Base-by-base conservation (phyloP, 2,329 filamentous ascomycete genomes). In the Cytospora paraplurivora region DNA sequence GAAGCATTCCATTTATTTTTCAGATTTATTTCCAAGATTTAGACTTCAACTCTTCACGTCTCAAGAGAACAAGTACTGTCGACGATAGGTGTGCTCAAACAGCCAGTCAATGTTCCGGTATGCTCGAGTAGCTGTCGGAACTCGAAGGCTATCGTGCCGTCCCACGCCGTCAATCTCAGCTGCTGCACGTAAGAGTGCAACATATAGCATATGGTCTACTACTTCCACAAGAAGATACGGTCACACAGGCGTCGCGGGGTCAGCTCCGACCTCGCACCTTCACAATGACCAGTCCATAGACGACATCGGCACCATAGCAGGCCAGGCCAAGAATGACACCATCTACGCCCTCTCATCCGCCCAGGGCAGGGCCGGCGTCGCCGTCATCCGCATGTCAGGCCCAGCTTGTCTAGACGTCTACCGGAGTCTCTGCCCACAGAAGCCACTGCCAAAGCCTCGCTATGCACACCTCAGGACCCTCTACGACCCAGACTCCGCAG, bases 301-400 rank as follows among this genome's bases (percentile, higher is more conserved):
- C 17, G 33, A 38, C 8, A 44, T 66, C 27, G 57, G 57, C 56
- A n/a, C 62, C 34, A 56, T 66, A 50, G 49, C 57, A 11, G 62
- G 62, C 3, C 35, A 57, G 7, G 61, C 59, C 51, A 62, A 68
- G 32, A 71, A 79, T 70, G 82, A 85, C 63, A 98, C 94, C 1
- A 96, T 99, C 59, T 98, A 96, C 75, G 95, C 95, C 0, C 79
- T 98, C 0, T 97, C 94, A 0, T 96, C 93, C 0, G 92, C 92
- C 0, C 81, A 89, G 12, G 95, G 94, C 1, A 88, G 88, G 72
- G 93, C 92, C 51, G 95, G 93, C 1, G 97, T 99, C 73, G 94
- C 94, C 1, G 88, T 98, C 41, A 87, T 98, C 59, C 87, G 95
- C 15, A 82, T 97, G 33, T 97, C 95, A 5, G 95, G 95, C 0